phyloP scores from a whole-genome alignment of 2,329 filamentous ascomycete genomes.

The Metarhizium rileyi region DNA sequence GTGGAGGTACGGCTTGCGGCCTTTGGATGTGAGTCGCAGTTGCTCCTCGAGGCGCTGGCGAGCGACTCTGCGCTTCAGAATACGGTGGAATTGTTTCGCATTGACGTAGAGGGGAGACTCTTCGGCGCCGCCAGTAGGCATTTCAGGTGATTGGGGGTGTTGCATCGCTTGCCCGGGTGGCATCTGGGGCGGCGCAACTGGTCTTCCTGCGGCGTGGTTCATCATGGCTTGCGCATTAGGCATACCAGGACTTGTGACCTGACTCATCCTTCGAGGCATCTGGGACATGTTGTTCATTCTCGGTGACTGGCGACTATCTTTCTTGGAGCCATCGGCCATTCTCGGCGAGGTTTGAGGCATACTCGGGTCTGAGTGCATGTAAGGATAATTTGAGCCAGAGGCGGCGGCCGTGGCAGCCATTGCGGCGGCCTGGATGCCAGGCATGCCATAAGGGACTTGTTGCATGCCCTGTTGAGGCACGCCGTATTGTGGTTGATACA shows the following conservation, averaged over 20 bases:
- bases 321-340: conserved; percentile 64
- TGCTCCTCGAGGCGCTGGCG: conserved; percentile 91
- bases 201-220: conserved; percentile 49
- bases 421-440: conserved; percentile 77
- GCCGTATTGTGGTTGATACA: conserved; percentile 70
- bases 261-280: conserved; percentile 62
- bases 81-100: conserved; percentile 96
- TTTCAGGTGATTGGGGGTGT: conserved; percentile 68
- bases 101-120: conserved; percentile 97
- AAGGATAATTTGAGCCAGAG: conserved; percentile 68
- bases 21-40: conserved; percentile 83
- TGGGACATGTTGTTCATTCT: conserved; percentile 56
- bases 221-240: conserved; percentile 67
- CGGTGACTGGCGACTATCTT: conserved; percentile 66
- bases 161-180: conserved; percentile 55
- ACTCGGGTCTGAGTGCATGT: conserved; percentile 61
- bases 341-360: conserved; percentile 66
- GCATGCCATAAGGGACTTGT: conserved; percentile 57
- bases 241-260: conserved; percentile 65
- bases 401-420: conserved; percentile 89
- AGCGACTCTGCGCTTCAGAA: conserved; percentile 86
- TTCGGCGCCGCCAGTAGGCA: conserved; percentile 62
- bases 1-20: conserved; percentile 92
- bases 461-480: conserved; percentile 67
- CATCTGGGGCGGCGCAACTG: conserved; percentile 49